These are phyloP conservation scores for Aspergillus sp. DNA, from an alignment of 2,329 filamentous ascomycete species.

Conservation along the genomic window DNA sequence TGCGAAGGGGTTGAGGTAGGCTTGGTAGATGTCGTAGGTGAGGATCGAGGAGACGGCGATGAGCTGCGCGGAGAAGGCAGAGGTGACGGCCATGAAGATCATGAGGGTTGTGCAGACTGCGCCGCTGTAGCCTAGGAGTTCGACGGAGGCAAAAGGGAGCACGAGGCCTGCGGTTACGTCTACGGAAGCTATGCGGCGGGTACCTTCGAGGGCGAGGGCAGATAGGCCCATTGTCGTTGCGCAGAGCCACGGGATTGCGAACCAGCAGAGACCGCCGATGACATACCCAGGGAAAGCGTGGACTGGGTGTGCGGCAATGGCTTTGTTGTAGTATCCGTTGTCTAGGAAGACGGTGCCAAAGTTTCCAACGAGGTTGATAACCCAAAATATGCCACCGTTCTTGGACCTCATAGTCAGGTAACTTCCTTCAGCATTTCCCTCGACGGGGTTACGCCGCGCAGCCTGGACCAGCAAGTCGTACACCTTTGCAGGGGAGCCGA, in stretches of 20 bases:
- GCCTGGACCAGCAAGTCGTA: conserved; percentile 76
- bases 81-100: conserved; percentile 88
- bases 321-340: conserved; percentile 89
- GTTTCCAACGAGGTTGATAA: conserved; percentile 76
- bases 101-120: conserved; percentile 76
- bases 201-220: conserved; percentile 75
- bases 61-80: conserved; percentile 76
- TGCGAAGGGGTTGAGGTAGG: conserved; percentile 77
- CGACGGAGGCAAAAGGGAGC: conserved; percentile 80
- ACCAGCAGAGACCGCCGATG: conserved; percentile 83
- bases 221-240: conserved; percentile 86
- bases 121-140: conserved; percentile 77
- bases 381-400: conserved; percentile 84
- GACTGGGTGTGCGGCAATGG: conserved; percentile 81
- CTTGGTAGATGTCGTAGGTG: conserved; percentile 86
- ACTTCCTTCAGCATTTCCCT: conserved; percentile 75
- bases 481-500: conserved; percentile 74
- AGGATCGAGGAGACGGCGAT: conserved; percentile 86
- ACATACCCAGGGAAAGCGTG: conserved; percentile 87
- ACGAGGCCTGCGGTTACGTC: conserved; percentile 83
- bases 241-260: conserved; percentile 86
- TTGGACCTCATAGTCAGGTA: conserved; percentile 84
- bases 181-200: conserved; percentile 68
- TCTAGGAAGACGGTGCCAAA: conserved; percentile 75
- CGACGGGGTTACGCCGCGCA: conserved; percentile 68